A percentile compares a stretch with the other conserved stretches of the same genome.
Evolutionary conservation across 257 asterid species (phyloP).

Genomic region (Solanum virginianum): DNA sequence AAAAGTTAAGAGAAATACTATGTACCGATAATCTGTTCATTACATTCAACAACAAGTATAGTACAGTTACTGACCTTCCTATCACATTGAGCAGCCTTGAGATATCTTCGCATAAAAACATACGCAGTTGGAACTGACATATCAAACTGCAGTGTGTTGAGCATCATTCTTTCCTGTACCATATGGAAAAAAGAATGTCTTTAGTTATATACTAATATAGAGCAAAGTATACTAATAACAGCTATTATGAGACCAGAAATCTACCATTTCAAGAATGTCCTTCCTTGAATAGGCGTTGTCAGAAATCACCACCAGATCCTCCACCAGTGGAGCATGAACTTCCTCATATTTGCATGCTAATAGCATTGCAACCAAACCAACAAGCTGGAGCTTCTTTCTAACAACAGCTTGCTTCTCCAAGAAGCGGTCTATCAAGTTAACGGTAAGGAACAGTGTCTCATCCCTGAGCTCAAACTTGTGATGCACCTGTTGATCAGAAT

Average conservation of each 20-base stretch:
- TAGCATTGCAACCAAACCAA: constrained; percentile 85
- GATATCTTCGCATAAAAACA: constrained; percentile 76
- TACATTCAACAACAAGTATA: background rate
- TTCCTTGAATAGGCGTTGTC: constrained; percentile 79
- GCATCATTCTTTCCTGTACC: constrained; percentile 71
- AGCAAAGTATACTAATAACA: background rate
- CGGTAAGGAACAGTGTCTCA: constrained; percentile 71
- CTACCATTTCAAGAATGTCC: constrained; percentile 86
- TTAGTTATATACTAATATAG: background rate
- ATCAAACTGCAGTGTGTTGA: constrained; percentile 67
- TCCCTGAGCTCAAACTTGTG: constrained; percentile 86
- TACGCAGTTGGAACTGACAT: constrained; percentile 89
- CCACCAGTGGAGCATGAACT: constrained; percentile 78
- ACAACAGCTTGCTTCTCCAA: constrained; percentile 64
- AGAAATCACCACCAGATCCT: constrained; percentile 71
- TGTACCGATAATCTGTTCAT: background rate
- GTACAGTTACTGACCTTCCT: constrained; percentile 31
- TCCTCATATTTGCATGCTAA: constrained; percentile 95
- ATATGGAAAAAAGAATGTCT: background rate
- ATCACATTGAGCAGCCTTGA: constrained; percentile 87
- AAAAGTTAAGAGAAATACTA: background rate
- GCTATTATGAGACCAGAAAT: background rate
- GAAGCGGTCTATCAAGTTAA: constrained; percentile 74
- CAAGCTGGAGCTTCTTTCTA: constrained; percentile 83
- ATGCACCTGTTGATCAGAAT: constrained; percentile 50